Evolutionary conservation across 148 eudicot species (phyloP).

Genomic region (Fallopia convolvulus): DNA sequence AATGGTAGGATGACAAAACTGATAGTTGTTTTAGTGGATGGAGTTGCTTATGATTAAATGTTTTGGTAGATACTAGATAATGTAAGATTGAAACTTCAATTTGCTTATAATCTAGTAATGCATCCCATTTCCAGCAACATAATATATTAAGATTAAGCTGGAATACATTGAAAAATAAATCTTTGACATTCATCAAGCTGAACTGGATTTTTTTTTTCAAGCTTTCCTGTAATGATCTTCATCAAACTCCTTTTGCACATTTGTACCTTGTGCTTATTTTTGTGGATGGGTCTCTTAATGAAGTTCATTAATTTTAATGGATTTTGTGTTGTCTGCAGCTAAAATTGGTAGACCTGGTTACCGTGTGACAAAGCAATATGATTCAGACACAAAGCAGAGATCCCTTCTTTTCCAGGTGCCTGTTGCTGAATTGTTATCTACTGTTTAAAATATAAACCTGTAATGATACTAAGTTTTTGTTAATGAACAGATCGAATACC

Average conservation of each 20-base stretch:
- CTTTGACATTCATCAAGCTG: background rate
- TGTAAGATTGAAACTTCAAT: background rate
- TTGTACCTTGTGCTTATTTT: background rate
- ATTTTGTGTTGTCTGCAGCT: background rate
- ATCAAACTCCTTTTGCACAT: background rate
- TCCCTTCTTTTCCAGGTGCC: conserved; percentile 91
- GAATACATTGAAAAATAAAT: background rate
- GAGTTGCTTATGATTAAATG: background rate
- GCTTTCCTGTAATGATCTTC: background rate
- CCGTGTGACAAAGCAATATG: conserved; percentile 93
- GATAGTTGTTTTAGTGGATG: background rate
- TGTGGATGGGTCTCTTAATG: background rate
- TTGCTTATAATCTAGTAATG: background rate
- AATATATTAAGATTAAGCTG: background rate
- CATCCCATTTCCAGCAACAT: background rate
- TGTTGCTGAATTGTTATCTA: background rate
- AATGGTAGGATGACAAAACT: background rate
- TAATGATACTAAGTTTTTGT: conserved; percentile 6
- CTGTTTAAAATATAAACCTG: background rate
- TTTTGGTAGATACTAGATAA: background rate
- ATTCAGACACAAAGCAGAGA: conserved; percentile 85
- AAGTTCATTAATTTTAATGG: background rate
- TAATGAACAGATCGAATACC: conserved; percentile 74
- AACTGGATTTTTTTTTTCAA: background rate
- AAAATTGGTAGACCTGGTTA: conserved; percentile 90